These are phyloP conservation scores for Pythium phragmiticola DNA, from an alignment of 352 stramenopile species.

Conservation along the genomic window DNA sequence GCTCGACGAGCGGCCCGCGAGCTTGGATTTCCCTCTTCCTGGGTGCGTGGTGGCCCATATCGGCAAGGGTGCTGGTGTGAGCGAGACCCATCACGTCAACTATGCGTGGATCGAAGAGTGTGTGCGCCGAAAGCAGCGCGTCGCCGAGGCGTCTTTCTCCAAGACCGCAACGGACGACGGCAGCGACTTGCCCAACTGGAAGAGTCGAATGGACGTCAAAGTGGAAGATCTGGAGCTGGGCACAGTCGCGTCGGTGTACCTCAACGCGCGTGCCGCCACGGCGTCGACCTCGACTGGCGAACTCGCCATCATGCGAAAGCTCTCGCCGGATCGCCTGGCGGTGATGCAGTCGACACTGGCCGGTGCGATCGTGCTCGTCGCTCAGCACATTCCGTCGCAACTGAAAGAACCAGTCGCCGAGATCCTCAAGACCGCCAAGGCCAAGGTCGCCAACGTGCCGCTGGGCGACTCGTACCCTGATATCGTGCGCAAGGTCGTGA, in stretches of 20 bases:
- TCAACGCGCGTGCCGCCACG: constrained; percentile 8
- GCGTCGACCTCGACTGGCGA: constrained; percentile 18
- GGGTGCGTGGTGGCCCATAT: constrained; percentile 61
- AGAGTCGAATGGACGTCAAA: constrained; percentile 18
- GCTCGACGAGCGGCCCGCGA: constrained; percentile 32
- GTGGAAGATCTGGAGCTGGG: constrained; percentile 22
- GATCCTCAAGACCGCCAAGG: constrained; percentile 64
- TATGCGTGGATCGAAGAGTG: constrained; percentile 86
- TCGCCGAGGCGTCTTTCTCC: constrained; percentile 48
- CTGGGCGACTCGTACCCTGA: constrained; percentile 70
- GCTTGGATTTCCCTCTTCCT: constrained; percentile 47
- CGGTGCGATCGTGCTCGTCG: constrained; percentile 66
- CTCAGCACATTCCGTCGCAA: constrained; percentile 67
- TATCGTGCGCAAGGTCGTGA: constrained; percentile 75
- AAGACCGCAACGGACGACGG: not conserved
- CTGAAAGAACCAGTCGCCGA: constrained; percentile 66
- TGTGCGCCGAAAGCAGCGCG: constrained; percentile 45
- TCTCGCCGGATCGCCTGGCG: constrained; percentile 42
- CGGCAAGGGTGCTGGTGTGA: constrained; percentile 45
- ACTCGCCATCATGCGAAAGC: constrained; percentile 20
- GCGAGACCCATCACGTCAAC: constrained; percentile 60
- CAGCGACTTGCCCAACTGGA: constrained; percentile 21
- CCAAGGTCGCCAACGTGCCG: constrained; percentile 79
- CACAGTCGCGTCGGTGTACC: constrained; percentile 13
- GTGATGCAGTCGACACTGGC: constrained; percentile 51